These are phyloP conservation scores for Rosa hybrid DNA, from an alignment of 331 rosid genomes.

Conservation along the genomic window DNA sequence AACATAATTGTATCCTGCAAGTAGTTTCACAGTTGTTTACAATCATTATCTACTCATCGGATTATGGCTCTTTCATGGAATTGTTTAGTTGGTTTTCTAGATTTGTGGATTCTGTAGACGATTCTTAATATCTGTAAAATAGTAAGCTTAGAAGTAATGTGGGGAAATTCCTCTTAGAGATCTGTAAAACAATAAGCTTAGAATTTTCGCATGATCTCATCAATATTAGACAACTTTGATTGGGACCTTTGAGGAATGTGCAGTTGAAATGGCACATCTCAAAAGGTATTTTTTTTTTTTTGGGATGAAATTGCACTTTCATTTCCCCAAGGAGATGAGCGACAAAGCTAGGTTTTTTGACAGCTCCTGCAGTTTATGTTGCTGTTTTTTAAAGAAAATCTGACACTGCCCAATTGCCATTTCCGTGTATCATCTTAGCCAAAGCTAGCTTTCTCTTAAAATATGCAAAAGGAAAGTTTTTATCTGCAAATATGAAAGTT, in stretches of 20 bases:
- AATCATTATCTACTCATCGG: too few relatives aligned
- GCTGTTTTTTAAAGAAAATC: conserved; percentile 24
- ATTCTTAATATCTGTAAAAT: too few relatives aligned
- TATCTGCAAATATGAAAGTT: background rate
- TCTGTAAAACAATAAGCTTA: background rate
- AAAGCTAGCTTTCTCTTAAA: background rate
- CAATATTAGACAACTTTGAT: background rate
- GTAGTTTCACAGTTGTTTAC: too few relatives aligned
- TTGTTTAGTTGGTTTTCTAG: too few relatives aligned
- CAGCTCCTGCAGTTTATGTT: conserved; percentile 23
- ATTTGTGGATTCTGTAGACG: too few relatives aligned
- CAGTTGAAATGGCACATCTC: conserved; percentile 24
- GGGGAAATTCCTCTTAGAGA: too few relatives aligned
- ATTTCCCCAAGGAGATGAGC: conserved; percentile 29
- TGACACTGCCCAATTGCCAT: conserved; percentile 33
- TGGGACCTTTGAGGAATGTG: conserved; percentile 1
- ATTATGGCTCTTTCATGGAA: too few relatives aligned
- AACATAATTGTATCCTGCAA: too few relatives aligned
- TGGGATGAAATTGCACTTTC: conserved; percentile 23
- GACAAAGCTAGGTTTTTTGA: conserved; percentile 28
- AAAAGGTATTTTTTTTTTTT: background rate
- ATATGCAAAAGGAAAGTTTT: background rate
- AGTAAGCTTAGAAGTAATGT: too few relatives aligned
- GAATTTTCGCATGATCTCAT: background rate
- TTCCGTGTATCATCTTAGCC: conserved; percentile 12